These are phyloP conservation scores for Tetracladium setigerum DNA, from an alignment of 495 filamentous ascomycete genomes.

Conservation along the genomic window DNA sequence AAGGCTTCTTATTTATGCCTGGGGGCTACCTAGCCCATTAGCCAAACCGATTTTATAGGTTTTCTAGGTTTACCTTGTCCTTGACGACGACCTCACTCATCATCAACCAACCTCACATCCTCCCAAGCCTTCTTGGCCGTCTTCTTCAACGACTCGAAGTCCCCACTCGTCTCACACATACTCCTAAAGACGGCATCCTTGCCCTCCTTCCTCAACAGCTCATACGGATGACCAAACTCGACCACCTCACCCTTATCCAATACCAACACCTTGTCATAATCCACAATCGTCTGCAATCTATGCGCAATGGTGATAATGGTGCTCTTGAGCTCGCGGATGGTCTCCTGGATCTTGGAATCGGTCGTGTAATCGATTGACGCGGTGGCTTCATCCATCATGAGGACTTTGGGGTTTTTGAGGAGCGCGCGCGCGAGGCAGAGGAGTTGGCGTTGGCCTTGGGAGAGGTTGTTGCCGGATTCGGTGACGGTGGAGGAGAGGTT, in stretches of 20 bases:
- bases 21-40: no score
- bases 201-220: conserved; percentile 37
- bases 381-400: conserved; percentile 99
- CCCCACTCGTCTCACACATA: conserved; percentile 96
- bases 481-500: conserved; percentile 78
- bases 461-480: conserved; percentile 92
- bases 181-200: conserved; percentile 64
- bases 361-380: conserved; percentile 97
- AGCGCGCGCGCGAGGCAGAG: conserved; percentile 91
- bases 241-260: conserved; percentile 83
- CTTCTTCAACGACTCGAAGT: conserved; percentile 62
- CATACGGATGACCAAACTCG: conserved; percentile 83
- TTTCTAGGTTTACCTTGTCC: neutral
- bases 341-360: conserved; percentile 92
- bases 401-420: conserved; percentile 81
- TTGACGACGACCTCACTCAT: conserved; percentile 21
- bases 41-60: no score
- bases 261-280: conserved; percentile 98
- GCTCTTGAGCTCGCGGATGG: conserved; percentile 80
- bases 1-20: no score
- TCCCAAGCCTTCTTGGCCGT: conserved; percentile 67
- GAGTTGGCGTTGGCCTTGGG: conserved; percentile 93
- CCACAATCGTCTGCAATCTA: conserved; percentile 89
- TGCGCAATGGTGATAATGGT: conserved; percentile 99
- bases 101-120: conserved; percentile 35